Conservation (phyloP, 257 asterid species). For the Fraxinus pennsylvanica region DNA sequence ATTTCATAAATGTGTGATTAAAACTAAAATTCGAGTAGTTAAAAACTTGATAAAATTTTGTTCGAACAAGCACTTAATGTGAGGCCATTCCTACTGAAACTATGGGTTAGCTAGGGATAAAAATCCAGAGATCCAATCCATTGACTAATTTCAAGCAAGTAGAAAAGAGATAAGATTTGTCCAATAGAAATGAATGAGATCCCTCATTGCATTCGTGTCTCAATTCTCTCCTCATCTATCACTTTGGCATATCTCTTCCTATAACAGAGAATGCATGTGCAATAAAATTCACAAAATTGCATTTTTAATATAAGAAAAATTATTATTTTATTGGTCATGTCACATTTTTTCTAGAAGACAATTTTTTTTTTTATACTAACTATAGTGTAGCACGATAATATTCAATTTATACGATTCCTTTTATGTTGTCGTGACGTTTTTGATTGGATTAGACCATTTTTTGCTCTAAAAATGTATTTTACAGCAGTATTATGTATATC, state of each 20-base stretch:
- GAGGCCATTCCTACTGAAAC: neutral
- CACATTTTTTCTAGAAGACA: neutral
- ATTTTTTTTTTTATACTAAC: no score
- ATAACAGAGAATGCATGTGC: neutral
- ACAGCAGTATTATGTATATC: no score
- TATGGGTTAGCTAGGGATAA: no score
- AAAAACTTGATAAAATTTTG: no score
- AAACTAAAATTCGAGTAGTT: no score
- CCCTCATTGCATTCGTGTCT: conserved; percentile 49
- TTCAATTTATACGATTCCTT: neutral
- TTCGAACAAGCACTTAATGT: neutral
- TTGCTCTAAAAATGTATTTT: no score
- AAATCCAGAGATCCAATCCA: conserved; percentile 18
- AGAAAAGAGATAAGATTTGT: conserved; percentile 40
- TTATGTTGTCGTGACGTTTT: neutral
- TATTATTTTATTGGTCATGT: neutral
- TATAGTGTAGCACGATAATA: no score
- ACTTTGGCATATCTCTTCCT: neutral
- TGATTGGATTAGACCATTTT: neutral
- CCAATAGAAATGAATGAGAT: conserved; percentile 26
- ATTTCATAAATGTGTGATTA: no score
- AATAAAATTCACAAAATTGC: no score
- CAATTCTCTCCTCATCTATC: conserved; percentile 48
- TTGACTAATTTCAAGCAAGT: neutral
- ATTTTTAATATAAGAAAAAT: no score